Conservation (phyloP, 306 rosid genomes). For the Corylus heterophylla region DNA sequence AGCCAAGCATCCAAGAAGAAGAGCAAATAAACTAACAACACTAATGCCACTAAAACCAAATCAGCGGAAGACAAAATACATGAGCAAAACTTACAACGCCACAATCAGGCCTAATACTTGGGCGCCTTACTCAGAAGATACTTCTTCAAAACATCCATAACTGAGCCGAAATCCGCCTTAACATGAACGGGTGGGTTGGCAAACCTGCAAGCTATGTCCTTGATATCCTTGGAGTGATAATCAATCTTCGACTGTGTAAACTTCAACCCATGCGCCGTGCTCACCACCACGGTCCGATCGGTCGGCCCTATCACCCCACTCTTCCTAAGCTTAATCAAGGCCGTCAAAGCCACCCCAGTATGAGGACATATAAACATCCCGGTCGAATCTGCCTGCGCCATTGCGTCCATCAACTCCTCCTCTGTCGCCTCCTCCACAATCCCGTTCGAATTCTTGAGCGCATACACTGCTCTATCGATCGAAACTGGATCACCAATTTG, state of each 20-base stretch:
- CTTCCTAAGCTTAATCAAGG: constrained; percentile 69
- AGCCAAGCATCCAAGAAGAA: not conserved
- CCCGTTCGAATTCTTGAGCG: constrained; percentile 65
- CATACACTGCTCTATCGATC: constrained; percentile 78
- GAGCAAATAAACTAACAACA: not conserved
- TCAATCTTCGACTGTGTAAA: constrained; percentile 79
- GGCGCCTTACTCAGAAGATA: constrained; percentile 76
- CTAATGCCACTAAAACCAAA: constrained; percentile 1
- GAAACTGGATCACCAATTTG: constrained; percentile 93
- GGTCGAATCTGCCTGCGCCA: constrained; percentile 78
- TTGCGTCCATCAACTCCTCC: constrained; percentile 87
- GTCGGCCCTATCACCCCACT: constrained; percentile 63
- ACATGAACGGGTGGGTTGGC: constrained; percentile 81
- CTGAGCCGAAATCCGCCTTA: constrained; percentile 79
- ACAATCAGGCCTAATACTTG: constrained; percentile 35
- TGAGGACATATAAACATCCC: constrained; percentile 94
- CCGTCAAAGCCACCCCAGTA: constrained; percentile 90
- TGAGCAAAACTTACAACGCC: constrained; percentile 27
- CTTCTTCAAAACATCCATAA: constrained; percentile 87
- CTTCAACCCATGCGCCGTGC: constrained; percentile 91
- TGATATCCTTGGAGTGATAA: constrained; percentile 71
- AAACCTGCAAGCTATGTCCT: constrained; percentile 71
- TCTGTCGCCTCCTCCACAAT: constrained; percentile 93
- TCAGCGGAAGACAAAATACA: constrained; percentile 8
- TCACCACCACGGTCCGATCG: constrained; percentile 81